Conservation (phyloP, 2,329 filamentous ascomycete species). For the Aspergillus pseudoglaucus region DNA sequence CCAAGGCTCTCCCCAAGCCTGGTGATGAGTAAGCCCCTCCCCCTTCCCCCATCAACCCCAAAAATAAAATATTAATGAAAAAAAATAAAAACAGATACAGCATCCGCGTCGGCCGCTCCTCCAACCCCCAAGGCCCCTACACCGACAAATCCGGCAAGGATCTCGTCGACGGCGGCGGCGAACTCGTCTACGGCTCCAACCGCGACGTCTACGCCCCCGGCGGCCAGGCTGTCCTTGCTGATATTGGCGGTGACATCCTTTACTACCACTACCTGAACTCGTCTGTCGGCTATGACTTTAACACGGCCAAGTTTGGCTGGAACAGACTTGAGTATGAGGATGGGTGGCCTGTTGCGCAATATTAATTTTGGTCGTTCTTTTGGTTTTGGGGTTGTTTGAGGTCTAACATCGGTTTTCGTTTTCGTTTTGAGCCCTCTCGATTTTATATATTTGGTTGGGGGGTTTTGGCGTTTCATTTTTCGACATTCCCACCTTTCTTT, state of each 20-base stretch:
- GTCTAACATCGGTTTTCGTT: too few species aligned
- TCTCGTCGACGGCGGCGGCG: slow-evolving; percentile 54
- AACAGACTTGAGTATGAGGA: slow-evolving; percentile 24
- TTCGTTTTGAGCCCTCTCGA: neutral
- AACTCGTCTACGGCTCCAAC: slow-evolving; percentile 54
- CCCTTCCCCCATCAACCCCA: neutral
- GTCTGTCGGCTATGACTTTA: slow-evolving; percentile 22
- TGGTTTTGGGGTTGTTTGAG: too few species aligned
- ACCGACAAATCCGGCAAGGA: slow-evolving; percentile 48
- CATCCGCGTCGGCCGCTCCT: slow-evolving; percentile 58
- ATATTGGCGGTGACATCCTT: slow-evolving; percentile 29
- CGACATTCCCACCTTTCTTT: neutral
- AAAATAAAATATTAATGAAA: too few species aligned
- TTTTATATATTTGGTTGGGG: too few species aligned
- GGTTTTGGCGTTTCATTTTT: neutral
- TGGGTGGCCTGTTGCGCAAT: slow-evolving; percentile 24
- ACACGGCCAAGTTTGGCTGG: slow-evolving; percentile 26
- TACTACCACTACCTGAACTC: slow-evolving; percentile 32
- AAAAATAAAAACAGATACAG: slow-evolving; percentile 43
- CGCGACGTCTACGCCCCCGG: slow-evolving; percentile 59
- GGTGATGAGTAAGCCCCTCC: slow-evolving; percentile 43
- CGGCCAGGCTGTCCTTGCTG: slow-evolving; percentile 55
- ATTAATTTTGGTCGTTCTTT: neutral
- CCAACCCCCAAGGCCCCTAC: slow-evolving; percentile 48
- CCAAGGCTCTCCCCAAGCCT: slow-evolving; percentile 36